Percentiles rank a stretch among this genome's conserved stretches.
These are phyloP conservation scores for Tetrahymena borealis DNA, from an alignment of 73 alveolate species.

Conservation along the genomic window DNA sequence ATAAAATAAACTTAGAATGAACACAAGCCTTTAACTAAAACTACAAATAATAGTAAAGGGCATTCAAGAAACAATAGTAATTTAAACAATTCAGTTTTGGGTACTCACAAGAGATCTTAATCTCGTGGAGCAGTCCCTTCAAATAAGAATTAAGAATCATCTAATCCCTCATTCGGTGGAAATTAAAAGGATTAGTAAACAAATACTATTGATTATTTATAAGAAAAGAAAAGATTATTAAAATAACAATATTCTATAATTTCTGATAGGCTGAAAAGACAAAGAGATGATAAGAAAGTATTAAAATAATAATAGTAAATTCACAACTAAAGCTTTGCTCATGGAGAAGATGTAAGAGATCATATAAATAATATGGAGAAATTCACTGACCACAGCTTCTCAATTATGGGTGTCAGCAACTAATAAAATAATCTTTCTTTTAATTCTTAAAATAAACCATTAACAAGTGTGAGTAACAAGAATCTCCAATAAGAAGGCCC, in stretches of 20 bases:
- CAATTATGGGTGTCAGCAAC: not conserved
- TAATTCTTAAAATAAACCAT: not conserved
- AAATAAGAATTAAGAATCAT: not conserved
- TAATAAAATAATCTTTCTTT: not conserved
- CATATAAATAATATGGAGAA: not conserved
- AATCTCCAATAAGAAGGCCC: not conserved
- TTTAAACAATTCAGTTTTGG: not conserved
- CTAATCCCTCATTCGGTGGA: not conserved
- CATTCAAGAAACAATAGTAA: not conserved
- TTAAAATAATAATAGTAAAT: not conserved
- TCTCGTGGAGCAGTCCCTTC: not conserved
- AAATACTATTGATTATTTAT: not conserved
- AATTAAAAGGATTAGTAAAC: not conserved
- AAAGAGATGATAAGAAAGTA: not conserved
- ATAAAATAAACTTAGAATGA: not conserved
- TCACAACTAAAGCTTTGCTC: not conserved
- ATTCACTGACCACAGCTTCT: not conserved
- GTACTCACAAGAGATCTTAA: not conserved
- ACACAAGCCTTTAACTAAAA: not conserved
- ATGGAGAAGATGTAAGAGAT: not conserved
- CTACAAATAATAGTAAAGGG: not conserved
- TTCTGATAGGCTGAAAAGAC: not conserved
- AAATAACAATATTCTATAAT: not conserved
- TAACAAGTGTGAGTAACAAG: not conserved
- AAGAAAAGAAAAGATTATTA: not conserved